Conservation (phyloP, 73 alveolate species). For the Paramecium sonneborni region DNA sequence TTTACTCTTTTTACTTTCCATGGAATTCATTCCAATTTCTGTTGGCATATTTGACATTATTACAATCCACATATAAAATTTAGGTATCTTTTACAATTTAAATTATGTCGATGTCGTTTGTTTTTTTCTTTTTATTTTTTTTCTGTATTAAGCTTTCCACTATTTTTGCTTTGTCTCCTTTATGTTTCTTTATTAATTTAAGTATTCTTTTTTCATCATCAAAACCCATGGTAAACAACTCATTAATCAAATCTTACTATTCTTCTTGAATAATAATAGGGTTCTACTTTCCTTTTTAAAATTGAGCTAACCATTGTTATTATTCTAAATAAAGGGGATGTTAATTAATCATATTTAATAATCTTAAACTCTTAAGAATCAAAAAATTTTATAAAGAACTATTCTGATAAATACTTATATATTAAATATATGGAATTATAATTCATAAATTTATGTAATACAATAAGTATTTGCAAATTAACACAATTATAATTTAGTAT, state of each 20-base stretch:
- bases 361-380: background rate
- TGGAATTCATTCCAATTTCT: background rate
- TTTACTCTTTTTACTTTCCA: background rate
- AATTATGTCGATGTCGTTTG: background rate
- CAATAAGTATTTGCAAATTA: no score
- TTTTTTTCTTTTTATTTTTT: background rate
- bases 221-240: background rate
- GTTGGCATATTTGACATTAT: background rate
- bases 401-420: background rate
- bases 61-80: constrained; percentile 5
- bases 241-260: background rate
- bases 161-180: background rate
- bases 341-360: background rate
- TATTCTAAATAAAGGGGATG: background rate
- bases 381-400: background rate
- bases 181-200: background rate
- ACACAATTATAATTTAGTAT: no score
- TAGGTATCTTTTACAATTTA: background rate
- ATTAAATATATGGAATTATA: no score
- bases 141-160: background rate
- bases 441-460: no score
- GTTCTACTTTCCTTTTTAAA: background rate
- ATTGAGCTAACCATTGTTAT: background rate
- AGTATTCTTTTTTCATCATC: background rate
- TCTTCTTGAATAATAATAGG: background rate